Base-by-base conservation (phyloP, 495 filamentous ascomycete genomes). In the Aspergillus haitiensis region DNA sequence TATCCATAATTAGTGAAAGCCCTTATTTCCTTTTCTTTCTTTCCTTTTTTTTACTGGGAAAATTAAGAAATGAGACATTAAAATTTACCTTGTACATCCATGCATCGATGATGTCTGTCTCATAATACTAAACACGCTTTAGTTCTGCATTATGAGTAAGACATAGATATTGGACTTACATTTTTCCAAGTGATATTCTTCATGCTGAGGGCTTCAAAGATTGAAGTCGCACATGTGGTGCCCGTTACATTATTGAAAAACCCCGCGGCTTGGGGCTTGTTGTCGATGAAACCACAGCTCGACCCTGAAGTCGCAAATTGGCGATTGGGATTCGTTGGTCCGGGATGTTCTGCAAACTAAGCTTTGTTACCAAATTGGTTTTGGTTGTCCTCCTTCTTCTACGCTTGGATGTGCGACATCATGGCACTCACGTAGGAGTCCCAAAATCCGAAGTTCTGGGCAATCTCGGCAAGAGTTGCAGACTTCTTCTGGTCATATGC, bases 261-360 rank as follows among this genome's bases (percentile, higher is more conserved):
- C 0, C 72, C 72, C 31, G 71, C 62, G 7, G 71, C 33, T 58
- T 74, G 72, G 58, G 68, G 32, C 2, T 62, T 65, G 53, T 74
- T 71, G 34, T 72, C 71, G 5, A 75, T 64, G 40, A 69, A 66
- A 2, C 72, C 71, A 40, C 72, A 75, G 7, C 65, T 61, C 3
- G 71, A 75, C 10, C 71, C 72, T 8, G 70, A 72, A 6, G 73
- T 78, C 10, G 72, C 70, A 48, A 73, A 78, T 53, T 77, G 73
- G 34, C 72, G 68, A 47, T 78, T 76, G 27, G 70, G 61, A 55
- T 78, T 73, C 11, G 72, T 78, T 40, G 74, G 72, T 12, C 75
- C 72, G 6, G 75, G 71, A 34, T 75, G 72, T 60, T 76, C 75
- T 27, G 71, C 68, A 56, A 70, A 68, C 70, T 73, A 55, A 40